Evolutionary conservation across 2,329 filamentous ascomycete genomes (phyloP), one percentile per base, ranked within the genome.

Genomic region (Colletotrichum somersetense): DNA sequence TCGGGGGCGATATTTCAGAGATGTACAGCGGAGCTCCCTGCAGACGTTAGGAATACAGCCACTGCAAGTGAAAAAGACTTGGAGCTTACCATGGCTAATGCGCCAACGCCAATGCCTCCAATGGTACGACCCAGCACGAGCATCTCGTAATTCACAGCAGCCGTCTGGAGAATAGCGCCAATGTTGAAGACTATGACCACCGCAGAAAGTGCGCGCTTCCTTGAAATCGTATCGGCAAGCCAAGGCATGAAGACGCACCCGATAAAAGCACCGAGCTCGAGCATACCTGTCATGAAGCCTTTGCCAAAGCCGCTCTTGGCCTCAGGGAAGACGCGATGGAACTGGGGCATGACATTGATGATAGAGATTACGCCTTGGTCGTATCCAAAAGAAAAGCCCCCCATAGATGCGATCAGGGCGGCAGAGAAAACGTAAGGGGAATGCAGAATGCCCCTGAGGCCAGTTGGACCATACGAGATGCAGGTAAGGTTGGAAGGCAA

Each of bases 341-440:
- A 86, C 59, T 85, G 82, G 0, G 78, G 75, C 83, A 86, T 85
- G 33, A 83, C 80, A 18, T 85, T 80, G 74, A 85, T 84, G 58
- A 86, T 78, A 5, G 78, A 81, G 66, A 83, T 82, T 35, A 82
- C 77, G 62, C 80, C 76, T 65, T 81, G 75, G 53, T 82, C 69
- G 65, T 83, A 84, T 42, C 82, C 83, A 66, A 84, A 72, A 18
- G 64, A 67, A 58, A 72, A 72, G 26, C 69, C 75, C 50, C 81
- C 83, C 35, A 85, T 76, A 0, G 80, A 83, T 0, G 84, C 84
- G 20, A 85, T 76, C 20, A 85, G 77, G 0, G 83, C 82, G 20
- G 82, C 50, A 11, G 10, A 38, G 11, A 38, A 38, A 38, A 38
- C 35, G 35, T 38, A 38, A 6, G 35, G 35, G 6, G 35, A 38